Base-by-base conservation (phyloP, 345 rosid species). In the Carallia brachiata region DNA sequence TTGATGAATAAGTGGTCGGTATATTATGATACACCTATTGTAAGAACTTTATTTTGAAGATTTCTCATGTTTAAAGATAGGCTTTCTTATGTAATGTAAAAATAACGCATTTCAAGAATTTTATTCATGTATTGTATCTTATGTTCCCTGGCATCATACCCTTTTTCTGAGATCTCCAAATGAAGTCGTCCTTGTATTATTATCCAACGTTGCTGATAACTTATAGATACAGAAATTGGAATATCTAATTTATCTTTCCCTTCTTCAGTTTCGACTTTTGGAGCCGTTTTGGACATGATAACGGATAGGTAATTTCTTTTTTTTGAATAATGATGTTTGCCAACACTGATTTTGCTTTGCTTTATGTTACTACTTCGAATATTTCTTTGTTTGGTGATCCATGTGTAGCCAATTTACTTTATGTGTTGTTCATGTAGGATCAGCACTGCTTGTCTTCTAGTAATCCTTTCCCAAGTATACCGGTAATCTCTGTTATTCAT, bases 261-360 rank as follows among this genome's bases (percentile, higher is more conserved):
- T 60, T 62, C 37, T 79, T 58, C 88, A 94, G 97, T 92, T 64
- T 94, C 97, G 28, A 94, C 98, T 27, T 90, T 94, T 79, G 98
- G 97, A 83, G 98, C 97, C 72, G 92, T 94, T 70, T 77, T 94
- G 75, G 98, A 94, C 80, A 94, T 94, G 96, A 88, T 94, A 68
- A 90, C 97, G 6, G 98, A 94, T 77, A 91, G 98, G 98, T 94
- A 61, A 80, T 5, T 30, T 56, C 28, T 48, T 47, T 23, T 44
- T 19, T n/a, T 36, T 15, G 5, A 12, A 50, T n/a, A 19, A 4
- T 23, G 4, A 16, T 19, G 1, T 0, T 27, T 62, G 16, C 50
- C 39, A 55, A 6, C 55, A 32, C 19, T 18, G 44, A 5, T 13
- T 10, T 39, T 70, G 13, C 48, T 31, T 32, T 57, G 60, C 48